Base-by-base conservation (phyloP, 2,329 filamentous ascomycete genomes). In the Tolypocladium tropicale region DNA sequence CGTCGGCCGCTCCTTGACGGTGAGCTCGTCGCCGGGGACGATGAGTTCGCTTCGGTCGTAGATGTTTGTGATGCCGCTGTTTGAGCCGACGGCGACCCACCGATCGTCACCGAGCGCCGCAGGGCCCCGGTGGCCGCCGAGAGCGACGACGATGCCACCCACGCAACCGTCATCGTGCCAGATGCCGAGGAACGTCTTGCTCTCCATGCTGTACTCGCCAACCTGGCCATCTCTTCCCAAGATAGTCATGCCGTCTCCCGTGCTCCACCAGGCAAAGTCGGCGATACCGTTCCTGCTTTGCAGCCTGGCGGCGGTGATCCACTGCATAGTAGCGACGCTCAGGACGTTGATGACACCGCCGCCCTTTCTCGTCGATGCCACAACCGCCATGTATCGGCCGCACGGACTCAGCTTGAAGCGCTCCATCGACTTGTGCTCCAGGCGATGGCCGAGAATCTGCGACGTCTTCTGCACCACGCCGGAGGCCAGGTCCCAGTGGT, bases 91-190 rank as follows among this genome's bases (percentile, higher is more conserved):
- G 0, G 89, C 91, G 16, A 96, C 83, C 91, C 92, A 99, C 57
- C 89, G 80, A 71, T 96, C 89, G 4, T 86, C 86, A 30, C 92
- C 93, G 4, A 92, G 74, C 49, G 73, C 72, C 4, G 68, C 67
- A 10, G 85, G 81, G 0, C 85, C 86, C 65, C 77, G 77, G 32
- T 78, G 77, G 0, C 88, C 89, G 36, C 94, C 93, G 3, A 97
- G 79, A 3, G 85, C 82, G 55, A 99, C 76, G 21, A 89, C 88
- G 0, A 91, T 95, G 14, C 88, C 92, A 55, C 88, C 91, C 18
- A 95, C 85, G 34, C 88, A 89, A 58, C 94, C 94, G 64, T 96
- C 90, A 65, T 99, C 94, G 52, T 83, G 80, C 94, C 94, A 99
- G 54, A 91, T 76, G 3, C 85, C 89, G 1, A 96, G 67, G 54